Percentiles rank a stretch among this genome's conserved stretches.
Conservation (phyloP, 805 yeast species). For the Sporopachydermia quercuum region DNA sequence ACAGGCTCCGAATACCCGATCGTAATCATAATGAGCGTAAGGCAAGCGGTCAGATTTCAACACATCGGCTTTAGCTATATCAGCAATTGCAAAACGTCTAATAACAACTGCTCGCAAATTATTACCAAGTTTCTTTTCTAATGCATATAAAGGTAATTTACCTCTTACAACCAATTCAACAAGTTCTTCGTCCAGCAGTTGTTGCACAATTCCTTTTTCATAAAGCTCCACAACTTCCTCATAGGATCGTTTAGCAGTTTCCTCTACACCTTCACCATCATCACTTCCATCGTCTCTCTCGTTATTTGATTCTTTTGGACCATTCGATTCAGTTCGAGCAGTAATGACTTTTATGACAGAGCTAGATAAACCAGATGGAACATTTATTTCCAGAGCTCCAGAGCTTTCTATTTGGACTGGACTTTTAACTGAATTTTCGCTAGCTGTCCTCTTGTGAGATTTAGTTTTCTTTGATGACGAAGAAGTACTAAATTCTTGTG, state of each 20-base stretch:
- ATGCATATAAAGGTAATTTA: constrained; percentile 80
- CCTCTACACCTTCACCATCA: constrained; percentile 7
- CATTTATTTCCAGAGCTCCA: too few relatives aligned
- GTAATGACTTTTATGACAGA: too few relatives aligned
- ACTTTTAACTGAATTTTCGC: background rate
- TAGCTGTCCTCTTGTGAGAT: background rate
- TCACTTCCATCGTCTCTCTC: constrained; percentile 21
- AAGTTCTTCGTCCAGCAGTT: constrained; percentile 60
- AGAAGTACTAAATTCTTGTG: too few relatives aligned
- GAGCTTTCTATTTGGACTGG: background rate
- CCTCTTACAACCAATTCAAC: constrained; percentile 55
- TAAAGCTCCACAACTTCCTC: constrained; percentile 49
- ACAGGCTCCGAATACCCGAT: constrained; percentile 95
- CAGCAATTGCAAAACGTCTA: constrained; percentile 86
- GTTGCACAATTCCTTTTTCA: constrained; percentile 57
- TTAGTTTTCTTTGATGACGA: constrained; percentile 1
- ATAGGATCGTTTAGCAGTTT: constrained; percentile 28
- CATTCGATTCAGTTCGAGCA: constrained; percentile 8
- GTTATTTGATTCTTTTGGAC: constrained; percentile 19
- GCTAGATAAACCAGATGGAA: too few relatives aligned
- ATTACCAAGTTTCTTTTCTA: constrained; percentile 83
- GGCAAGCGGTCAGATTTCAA: constrained; percentile 64
- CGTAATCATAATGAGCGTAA: constrained; percentile 72
- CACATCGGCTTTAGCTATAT: constrained; percentile 67
- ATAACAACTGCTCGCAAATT: constrained; percentile 85